Conservation (phyloP, 73 alveolate species). For the Paramecium sexaurelia region DNA sequence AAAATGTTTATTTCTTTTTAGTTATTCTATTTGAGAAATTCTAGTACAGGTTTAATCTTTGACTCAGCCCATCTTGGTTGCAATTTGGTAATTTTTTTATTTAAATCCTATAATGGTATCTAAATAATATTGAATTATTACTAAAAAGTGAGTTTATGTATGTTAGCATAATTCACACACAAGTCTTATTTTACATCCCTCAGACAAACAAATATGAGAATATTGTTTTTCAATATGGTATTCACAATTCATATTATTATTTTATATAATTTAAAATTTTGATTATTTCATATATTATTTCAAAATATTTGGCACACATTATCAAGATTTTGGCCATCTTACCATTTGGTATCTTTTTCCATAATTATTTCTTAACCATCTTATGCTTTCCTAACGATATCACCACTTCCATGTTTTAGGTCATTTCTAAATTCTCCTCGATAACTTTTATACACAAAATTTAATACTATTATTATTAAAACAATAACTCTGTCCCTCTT, state of each 20-base stretch:
- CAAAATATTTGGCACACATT: not conserved
- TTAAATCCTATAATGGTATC: not conserved
- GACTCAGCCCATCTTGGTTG: not conserved
- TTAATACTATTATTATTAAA: no score
- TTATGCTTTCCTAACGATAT: no score
- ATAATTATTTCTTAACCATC: no score
- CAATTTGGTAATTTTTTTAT: not conserved
- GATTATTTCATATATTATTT: not conserved
- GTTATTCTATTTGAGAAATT: not conserved
- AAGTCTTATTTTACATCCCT: not conserved
- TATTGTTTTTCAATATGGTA: not conserved
- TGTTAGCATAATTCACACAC: not conserved
- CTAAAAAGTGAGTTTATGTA: not conserved
- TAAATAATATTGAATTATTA: not conserved
- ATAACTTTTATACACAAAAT: no score
- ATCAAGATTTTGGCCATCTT: no score
- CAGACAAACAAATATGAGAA: not conserved
- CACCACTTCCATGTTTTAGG: no score
- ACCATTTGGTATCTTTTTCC: no score
- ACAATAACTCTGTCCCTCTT: no score
- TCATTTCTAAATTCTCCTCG: no score
- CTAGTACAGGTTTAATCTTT: not conserved
- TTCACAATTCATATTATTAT: not conserved
- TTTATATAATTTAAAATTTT: not conserved
- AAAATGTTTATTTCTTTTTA: not conserved